Evolutionary conservation across 2,329 filamentous ascomycete species (phyloP), one percentile per base, ranked within the genome.

Genomic region (Botryotinia narcissicola): DNA sequence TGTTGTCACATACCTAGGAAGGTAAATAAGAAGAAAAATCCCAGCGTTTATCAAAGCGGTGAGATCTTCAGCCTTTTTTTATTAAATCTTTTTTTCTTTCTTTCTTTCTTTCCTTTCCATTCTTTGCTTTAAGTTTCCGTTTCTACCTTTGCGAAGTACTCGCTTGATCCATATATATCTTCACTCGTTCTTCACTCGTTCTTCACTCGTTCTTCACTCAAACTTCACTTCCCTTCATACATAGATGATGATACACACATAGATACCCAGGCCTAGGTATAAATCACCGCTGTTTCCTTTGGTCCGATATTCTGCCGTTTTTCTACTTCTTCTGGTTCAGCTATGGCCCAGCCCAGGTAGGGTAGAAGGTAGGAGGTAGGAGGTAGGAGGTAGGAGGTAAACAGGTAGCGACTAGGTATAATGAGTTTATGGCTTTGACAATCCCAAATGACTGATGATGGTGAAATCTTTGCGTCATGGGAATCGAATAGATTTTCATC

Each of bases 11-110:
- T 54, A 3, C 0, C 20, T 9, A 46, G 20, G 20, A 46, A 46
- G 44, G 20, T 46, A 22, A 46, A 46, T 22, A 25, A 51, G 46
- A 51, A 51, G 22, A 51, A 25, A n/a, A 51, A 51, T 54, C 25
- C 37, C 37, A 63, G 37, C 35, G 37, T 32, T 32, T 20, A 68
- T 42, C 35, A 68, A 68, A 37, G 64, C 64, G 64, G 64, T 68
- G 48, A 68, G 48, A 54, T 67, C 22, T 25, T 67, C 32, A 46
- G n/a, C 16, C 61, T 32, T 67, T 20, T 66, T 51, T n/a, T 66
- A 4, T 37, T 37, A 3, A 18, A 42, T 42, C 16, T 44, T 51
- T 22, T n/a, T 18, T 66, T 18, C 37, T 10, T 6, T n/a, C n/a
- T 18, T 66, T 18, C 37, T 10, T 6, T 3, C 14, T 10, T 22